A percentile compares a stretch with the other conserved stretches of the same genome.
These are phyloP conservation scores for Biancaea sappan DNA, from an alignment of 306 rosid species.

Conservation along the genomic window DNA sequence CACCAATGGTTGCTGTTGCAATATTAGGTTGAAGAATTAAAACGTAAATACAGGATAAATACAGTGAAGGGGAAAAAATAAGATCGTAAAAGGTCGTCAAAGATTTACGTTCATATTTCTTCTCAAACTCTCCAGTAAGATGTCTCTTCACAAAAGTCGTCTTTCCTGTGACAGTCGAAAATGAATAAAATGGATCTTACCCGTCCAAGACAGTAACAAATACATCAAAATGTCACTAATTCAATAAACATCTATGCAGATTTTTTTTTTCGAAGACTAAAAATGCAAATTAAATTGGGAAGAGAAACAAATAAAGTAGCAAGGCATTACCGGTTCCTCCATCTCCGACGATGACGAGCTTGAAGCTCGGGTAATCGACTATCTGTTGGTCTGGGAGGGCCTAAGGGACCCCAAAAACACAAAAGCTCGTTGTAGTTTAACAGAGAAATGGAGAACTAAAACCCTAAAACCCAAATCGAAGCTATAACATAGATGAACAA, in stretches of 20 bases:
- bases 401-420: slow-evolving; percentile 24
- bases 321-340: slow-evolving; percentile 65
- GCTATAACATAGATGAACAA: not conserved
- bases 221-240: no score
- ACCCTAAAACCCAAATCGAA: no score
- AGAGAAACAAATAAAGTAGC: no score
- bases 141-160: slow-evolving; percentile 82
- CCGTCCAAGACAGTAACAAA: not conserved
- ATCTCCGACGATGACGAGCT: slow-evolving; percentile 78
- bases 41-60: not conserved
- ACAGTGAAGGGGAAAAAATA: not conserved
- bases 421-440: not conserved
- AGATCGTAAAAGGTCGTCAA: not conserved
- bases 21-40: not conserved
- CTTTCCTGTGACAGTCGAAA: slow-evolving; percentile 48
- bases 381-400: slow-evolving; percentile 58
- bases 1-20: slow-evolving; percentile 73
- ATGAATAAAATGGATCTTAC: not conserved
- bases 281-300: not conserved
- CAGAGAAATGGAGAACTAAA: no score
- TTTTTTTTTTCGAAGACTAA: not conserved
- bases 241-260: no score
- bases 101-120: slow-evolving; percentile 74
- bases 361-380: slow-evolving; percentile 73
- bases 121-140: slow-evolving; percentile 79